Conservation (phyloP, 805 yeast species). For the Phaffomyces thermotolerans region DNA sequence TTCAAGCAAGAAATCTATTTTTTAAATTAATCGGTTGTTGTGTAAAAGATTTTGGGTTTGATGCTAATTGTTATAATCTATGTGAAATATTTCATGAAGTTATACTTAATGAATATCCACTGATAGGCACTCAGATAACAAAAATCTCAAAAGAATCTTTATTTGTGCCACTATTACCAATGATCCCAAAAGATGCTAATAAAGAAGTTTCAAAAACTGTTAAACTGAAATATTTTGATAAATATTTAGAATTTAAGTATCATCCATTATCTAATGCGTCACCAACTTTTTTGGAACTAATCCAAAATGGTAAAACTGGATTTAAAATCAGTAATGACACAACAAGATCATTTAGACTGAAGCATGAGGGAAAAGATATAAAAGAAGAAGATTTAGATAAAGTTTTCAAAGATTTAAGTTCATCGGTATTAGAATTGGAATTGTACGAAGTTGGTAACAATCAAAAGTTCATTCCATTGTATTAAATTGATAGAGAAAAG, state of each 20-base stretch:
- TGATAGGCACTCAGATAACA: conserved; percentile 38
- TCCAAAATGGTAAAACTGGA: conserved; percentile 69
- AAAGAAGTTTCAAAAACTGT: conserved; percentile 32
- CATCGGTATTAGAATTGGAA: conserved; percentile 11
- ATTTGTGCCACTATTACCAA: conserved; percentile 20
- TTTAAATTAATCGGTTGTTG: conserved; percentile 61
- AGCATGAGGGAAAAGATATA: conserved; percentile 12
- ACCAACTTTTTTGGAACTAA: conserved; percentile 71
- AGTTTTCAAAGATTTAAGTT: conserved; percentile 15
- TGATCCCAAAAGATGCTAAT: conserved; percentile 31
- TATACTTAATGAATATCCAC: conserved; percentile 57
- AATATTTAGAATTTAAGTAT: conserved; percentile 56
- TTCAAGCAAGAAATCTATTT: conserved; percentile 46
- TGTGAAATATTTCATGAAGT: conserved; percentile 62
- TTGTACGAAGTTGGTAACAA: conserved; percentile 15
- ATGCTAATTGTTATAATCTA: conserved; percentile 53
- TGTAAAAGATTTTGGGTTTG: conserved; percentile 76
- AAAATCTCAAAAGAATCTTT: conserved; percentile 20
- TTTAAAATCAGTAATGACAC: conserved; percentile 31
- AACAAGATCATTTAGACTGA: conserved; percentile 11
- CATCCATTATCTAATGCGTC: conserved; percentile 62
- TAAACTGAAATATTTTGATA: conserved; percentile 43
- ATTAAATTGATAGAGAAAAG: conserved; percentile 8
- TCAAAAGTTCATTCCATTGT: conserved; percentile 20
- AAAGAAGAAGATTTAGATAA: conserved; percentile 12